Evolutionary conservation across 2,329 filamentous ascomycete species (phyloP).

Genomic region (Aspergillus unguis): DNA sequence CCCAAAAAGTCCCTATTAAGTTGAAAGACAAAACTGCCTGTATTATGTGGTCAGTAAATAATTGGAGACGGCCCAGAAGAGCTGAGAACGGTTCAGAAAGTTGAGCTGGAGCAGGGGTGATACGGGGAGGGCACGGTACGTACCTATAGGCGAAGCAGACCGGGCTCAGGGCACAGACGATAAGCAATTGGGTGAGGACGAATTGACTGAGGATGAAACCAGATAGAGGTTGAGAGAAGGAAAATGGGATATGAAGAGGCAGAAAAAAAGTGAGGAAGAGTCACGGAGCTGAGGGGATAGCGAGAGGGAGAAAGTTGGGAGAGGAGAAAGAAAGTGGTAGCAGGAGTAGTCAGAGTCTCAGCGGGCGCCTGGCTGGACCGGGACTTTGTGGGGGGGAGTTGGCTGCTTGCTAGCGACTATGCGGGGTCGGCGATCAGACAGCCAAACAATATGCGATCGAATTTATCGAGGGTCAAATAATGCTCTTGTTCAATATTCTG

Average conservation of each 20-base stretch:
- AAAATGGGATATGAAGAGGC: conserved; percentile 9
- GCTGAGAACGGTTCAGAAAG: conserved; percentile 1
- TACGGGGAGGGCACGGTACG: conserved; percentile 13
- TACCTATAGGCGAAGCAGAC: conserved; percentile 14
- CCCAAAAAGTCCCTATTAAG: conserved; percentile 23
- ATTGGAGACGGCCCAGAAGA: conserved; percentile 1
- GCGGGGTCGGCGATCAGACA: conserved; percentile 21
- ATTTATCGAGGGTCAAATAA: background rate
- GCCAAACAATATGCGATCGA: background rate
- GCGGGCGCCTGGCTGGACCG: conserved; percentile 1
- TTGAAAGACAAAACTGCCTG: conserved; percentile 10
- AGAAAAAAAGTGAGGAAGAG: conserved; percentile 10
- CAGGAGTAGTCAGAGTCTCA: background rate
- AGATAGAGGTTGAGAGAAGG: conserved; percentile 9
- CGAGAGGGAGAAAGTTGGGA: conserved; percentile 11
- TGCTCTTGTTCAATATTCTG: background rate
- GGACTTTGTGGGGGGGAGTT: conserved; percentile 11
- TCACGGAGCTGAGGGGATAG: conserved; percentile 19
- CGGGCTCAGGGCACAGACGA: conserved; percentile 11
- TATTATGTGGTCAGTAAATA: background rate
- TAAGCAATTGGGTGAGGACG: conserved; percentile 11
- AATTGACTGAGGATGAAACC: conserved; percentile 9
- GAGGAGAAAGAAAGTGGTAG: conserved; percentile 8
- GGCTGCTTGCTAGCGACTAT: conserved; percentile 20
- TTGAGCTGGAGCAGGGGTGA: conserved; percentile 9